A percentile compares a stretch with the other conserved stretches of the same genome.
Evolutionary conservation across 1,284 basidiomycete species (phyloP).

Genomic region (Mycena sp.): DNA sequence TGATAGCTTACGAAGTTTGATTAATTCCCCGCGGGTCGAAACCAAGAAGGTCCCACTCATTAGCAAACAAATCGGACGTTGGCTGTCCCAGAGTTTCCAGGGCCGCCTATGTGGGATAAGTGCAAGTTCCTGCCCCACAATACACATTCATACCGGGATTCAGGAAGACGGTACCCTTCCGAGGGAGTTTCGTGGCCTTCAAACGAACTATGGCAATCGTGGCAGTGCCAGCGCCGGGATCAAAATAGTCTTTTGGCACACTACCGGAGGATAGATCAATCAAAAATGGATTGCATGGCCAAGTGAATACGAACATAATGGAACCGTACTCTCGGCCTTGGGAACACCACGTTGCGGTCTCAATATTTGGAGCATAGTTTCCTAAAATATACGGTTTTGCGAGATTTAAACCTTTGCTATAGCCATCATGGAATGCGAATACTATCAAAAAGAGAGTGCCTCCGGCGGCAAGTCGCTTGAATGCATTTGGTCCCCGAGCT

Average conservation of each 20-base stretch:
- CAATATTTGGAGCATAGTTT: too few species aligned
- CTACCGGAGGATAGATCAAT: constrained; percentile 18
- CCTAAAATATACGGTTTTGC: too few species aligned
- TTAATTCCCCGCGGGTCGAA: constrained; percentile 20
- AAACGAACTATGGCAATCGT: constrained; percentile 39
- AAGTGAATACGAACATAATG: too few species aligned
- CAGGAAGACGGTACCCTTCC: constrained; percentile 36
- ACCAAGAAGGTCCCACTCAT: constrained; percentile 20
- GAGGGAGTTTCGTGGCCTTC: constrained; percentile 36
- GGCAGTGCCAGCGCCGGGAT: constrained; percentile 37
- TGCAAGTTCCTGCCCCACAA: neutral
- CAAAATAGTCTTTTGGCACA: constrained; percentile 45
- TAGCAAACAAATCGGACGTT: constrained; percentile 9
- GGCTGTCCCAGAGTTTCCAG: constrained; percentile 36
- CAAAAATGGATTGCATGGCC: neutral
- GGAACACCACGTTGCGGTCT: too few species aligned
- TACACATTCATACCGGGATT: constrained; percentile 32
- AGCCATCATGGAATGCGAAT: too few species aligned
- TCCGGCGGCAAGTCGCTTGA: too few species aligned
- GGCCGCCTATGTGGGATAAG: constrained; percentile 34
- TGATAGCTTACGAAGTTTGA: neutral
- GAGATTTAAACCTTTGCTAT: too few species aligned
- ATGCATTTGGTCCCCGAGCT: too few species aligned
- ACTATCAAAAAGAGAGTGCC: too few species aligned
- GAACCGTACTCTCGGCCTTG: too few species aligned